A percentile compares a stretch with the other conserved stretches of the same genome.
Conservation (phyloP, 805 yeast species). For the Tetrapisispora fleetii region DNA sequence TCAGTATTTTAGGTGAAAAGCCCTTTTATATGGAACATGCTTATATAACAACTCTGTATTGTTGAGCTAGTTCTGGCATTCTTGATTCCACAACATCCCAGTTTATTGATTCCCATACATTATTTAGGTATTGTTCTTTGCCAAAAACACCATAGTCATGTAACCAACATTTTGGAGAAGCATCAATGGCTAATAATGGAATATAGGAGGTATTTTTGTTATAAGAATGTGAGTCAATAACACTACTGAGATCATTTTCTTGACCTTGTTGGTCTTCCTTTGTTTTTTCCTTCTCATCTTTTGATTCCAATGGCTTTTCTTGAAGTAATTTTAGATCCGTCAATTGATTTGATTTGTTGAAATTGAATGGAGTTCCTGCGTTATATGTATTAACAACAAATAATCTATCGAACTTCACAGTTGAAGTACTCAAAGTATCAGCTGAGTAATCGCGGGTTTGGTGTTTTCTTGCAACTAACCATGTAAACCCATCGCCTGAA, state of each 20-base stretch:
- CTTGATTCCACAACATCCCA: slow-evolving; percentile 58
- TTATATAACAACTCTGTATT: slow-evolving; percentile 1
- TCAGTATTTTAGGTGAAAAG: neutral
- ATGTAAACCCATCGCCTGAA: slow-evolving; percentile 84
- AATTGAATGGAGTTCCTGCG: slow-evolving; percentile 72
- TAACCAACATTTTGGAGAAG: slow-evolving; percentile 59
- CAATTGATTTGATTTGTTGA: slow-evolving; percentile 40
- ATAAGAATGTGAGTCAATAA: neutral
- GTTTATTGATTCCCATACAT: slow-evolving; percentile 59
- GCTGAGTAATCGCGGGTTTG: slow-evolving; percentile 6
- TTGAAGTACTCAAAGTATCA: neutral
- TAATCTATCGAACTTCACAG: slow-evolving; percentile 37
- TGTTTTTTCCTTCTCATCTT: neutral
- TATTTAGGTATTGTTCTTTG: slow-evolving; percentile 50
- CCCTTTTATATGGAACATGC: neutral
- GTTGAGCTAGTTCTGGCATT: slow-evolving; percentile 17
- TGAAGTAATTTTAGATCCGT: slow-evolving; percentile 5
- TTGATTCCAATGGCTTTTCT: neutral
- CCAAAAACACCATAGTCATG: slow-evolving; percentile 75
- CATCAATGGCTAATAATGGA: slow-evolving; percentile 65
- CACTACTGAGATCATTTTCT: neutral
- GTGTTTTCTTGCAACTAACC: slow-evolving; percentile 59
- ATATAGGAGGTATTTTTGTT: slow-evolving; percentile 21
- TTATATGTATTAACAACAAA: slow-evolving; percentile 77
- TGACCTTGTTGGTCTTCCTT: neutral